Conservation (phyloP, 495 filamentous ascomycete species). For the Patellaria atrata region DNA sequence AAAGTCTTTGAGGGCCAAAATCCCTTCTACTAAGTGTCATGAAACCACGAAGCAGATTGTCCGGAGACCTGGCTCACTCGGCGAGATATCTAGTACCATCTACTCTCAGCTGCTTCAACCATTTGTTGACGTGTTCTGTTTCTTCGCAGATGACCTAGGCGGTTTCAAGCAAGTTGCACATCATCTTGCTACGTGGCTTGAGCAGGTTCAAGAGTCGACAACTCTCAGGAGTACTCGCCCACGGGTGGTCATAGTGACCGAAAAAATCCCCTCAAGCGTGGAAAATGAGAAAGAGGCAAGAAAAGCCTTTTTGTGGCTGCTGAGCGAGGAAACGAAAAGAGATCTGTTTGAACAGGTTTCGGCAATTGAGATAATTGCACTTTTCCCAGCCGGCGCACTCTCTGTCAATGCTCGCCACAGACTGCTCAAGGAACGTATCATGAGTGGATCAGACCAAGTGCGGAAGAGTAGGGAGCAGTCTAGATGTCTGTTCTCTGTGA, state of each 20-base stretch:
- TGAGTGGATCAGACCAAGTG: background rate
- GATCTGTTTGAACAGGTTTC: constrained; percentile 16
- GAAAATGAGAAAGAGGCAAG: constrained; percentile 10
- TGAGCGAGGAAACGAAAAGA: constrained; percentile 11
- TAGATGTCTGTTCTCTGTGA: background rate
- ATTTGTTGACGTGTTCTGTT: constrained; percentile 23
- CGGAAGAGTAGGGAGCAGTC: background rate
- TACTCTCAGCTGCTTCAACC: constrained; percentile 20
- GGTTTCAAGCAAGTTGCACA: constrained; percentile 16
- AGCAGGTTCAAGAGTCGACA: constrained; percentile 12
- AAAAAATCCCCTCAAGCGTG: background rate
- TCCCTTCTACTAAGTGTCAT: background rate
- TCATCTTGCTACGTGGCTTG: constrained; percentile 15
- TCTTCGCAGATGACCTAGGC: constrained; percentile 24
- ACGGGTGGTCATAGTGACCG: constrained; percentile 16
- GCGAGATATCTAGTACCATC: constrained; percentile 1
- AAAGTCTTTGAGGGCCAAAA: background rate
- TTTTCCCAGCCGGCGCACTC: constrained; percentile 1
- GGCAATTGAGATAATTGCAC: constrained; percentile 15
- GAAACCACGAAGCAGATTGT: background rate
- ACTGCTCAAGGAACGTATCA: background rate
- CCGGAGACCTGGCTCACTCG: background rate
- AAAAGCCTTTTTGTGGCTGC: constrained; percentile 8
- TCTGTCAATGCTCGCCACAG: constrained; percentile 1
- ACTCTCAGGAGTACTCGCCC: constrained; percentile 6